A percentile compares a stretch with the other conserved stretches of the same genome.
These are phyloP conservation scores for Crithidia bombi DNA, from an alignment of 208 protist species.

Conservation along the genomic window DNA sequence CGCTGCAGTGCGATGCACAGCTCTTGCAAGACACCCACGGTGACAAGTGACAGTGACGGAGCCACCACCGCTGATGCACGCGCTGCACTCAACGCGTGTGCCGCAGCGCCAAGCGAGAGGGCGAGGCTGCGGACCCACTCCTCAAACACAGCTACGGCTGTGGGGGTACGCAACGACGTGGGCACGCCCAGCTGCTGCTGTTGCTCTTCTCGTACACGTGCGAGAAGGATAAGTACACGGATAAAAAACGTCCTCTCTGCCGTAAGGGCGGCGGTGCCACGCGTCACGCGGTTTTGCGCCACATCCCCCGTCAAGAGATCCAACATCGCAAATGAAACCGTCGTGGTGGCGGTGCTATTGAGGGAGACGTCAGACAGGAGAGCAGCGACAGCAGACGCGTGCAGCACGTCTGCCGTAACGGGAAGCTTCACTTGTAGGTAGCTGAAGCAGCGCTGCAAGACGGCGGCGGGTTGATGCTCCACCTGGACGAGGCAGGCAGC, in stretches of 20 bases:
- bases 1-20: constrained; percentile 18
- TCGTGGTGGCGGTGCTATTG: not conserved
- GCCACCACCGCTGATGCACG: not conserved
- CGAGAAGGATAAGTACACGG: constrained; percentile 39
- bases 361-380: constrained; percentile 33
- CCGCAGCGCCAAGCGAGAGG: not conserved
- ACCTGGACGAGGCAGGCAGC: constrained; percentile 41
- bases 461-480: not conserved
- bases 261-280: constrained; percentile 13
- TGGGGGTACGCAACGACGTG: not conserved
- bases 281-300: constrained; percentile 21
- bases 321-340: constrained; percentile 16
- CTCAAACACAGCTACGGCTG: constrained; percentile 19
- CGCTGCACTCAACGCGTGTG: not conserved
- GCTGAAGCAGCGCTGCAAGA: constrained; percentile 49
- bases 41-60: not conserved
- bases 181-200: not conserved
- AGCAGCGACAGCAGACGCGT: constrained; percentile 46
- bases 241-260: constrained; percentile 55
- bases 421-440: constrained; percentile 40
- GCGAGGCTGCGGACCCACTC: constrained; percentile 11
- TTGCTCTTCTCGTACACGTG: constrained; percentile 7
- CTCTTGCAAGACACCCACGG: constrained; percentile 26
- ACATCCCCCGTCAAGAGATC: constrained; percentile 40
- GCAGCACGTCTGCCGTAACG: constrained; percentile 36